These are phyloP conservation scores for Blastobotrys capitulatus DNA, from an alignment of 1,139 yeast species.

Conservation along the genomic window DNA sequence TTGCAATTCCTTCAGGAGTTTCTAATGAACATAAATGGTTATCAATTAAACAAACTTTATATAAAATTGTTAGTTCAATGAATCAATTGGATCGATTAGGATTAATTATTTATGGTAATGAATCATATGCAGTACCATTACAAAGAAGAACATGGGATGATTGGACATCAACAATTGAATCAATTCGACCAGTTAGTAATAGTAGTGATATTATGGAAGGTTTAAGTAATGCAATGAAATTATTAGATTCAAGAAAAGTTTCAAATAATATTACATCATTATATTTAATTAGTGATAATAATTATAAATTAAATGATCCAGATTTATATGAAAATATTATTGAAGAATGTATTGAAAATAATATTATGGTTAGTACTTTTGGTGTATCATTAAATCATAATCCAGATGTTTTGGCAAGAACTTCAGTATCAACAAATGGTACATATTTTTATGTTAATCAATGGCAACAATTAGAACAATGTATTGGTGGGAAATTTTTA, in stretches of 20 bases:
- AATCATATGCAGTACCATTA: constrained; percentile 12
- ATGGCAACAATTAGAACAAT: constrained; percentile 14
- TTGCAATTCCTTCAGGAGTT: constrained; percentile 21
- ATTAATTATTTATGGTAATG: constrained; percentile 20
- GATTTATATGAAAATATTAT: constrained; percentile 5
- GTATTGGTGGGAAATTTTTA: constrained; percentile 13
- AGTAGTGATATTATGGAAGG: constrained; percentile 13
- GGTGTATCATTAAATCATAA: constrained; percentile 15
- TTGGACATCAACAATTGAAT: constrained; percentile 8
- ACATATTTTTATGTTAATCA: constrained; percentile 15
- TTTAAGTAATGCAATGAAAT: constrained; percentile 8
- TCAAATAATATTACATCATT: constrained; percentile 7
- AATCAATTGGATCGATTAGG: constrained; percentile 21
- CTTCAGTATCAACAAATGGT: constrained; percentile 12
- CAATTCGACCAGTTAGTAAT: constrained; percentile 10
- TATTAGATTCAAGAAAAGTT: constrained; percentile 8
- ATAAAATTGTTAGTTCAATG: constrained; percentile 16
- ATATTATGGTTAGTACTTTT: constrained; percentile 14
- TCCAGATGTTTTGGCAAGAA: constrained; percentile 12
- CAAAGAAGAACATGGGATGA: constrained; percentile 15
- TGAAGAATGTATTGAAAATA: constrained; percentile 3
- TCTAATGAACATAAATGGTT: constrained; percentile 20
- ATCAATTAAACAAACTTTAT: constrained; percentile 15
- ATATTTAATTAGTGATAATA: constrained; percentile 11
- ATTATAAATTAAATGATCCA: neutral